These are phyloP conservation scores for Mortierella hygrophila DNA, from an alignment of 192 early-diverging fungal species.

Conservation along the genomic window DNA sequence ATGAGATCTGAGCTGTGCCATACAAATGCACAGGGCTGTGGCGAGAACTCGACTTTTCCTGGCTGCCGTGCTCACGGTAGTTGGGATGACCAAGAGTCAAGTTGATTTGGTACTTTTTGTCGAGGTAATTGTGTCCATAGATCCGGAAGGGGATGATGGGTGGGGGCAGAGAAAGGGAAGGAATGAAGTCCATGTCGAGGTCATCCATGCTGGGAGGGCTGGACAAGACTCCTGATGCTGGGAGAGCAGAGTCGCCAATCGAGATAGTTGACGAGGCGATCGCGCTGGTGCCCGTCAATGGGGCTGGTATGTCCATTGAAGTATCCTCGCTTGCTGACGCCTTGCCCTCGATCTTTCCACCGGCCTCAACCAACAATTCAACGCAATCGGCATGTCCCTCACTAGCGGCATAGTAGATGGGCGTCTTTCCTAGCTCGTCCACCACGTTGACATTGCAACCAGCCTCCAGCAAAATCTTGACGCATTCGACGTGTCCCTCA, in stretches of 20 bases:
- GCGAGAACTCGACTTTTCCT: conserved; percentile 23
- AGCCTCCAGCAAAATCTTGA: conserved; percentile 81
- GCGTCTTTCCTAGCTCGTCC: conserved; percentile 88
- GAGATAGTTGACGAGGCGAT: conserved; percentile 27
- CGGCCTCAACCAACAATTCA: conserved; percentile 78
- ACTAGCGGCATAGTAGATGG: conserved; percentile 91
- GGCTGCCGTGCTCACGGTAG: conserved; percentile 40
- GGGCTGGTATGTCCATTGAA: conserved; percentile 28
- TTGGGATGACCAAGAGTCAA: conserved; percentile 71
- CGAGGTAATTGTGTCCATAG: conserved; percentile 98
- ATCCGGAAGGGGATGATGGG: conserved; percentile 98
- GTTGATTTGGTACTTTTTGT: conserved; percentile 90
- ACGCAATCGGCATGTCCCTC: conserved; percentile 92
- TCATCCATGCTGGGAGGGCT: conserved; percentile 61
- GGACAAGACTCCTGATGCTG: conserved; percentile 17
- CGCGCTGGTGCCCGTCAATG: conserved; percentile 27
- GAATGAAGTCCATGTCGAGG: conserved; percentile 90
- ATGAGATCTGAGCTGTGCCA: conserved; percentile 76
- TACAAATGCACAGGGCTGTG: conserved; percentile 70
- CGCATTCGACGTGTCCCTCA: conserved; percentile 90
- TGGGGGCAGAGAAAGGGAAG: conserved; percentile 94
- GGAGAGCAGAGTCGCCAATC: conserved; percentile 15
- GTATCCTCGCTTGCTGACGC: conserved; percentile 28
- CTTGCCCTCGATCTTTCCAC: conserved; percentile 54
- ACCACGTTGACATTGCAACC: conserved; percentile 78